These are phyloP conservation scores for Plectosphaerella cucumerina DNA, from an alignment of 2,329 filamentous ascomycete species.

Conservation along the genomic window DNA sequence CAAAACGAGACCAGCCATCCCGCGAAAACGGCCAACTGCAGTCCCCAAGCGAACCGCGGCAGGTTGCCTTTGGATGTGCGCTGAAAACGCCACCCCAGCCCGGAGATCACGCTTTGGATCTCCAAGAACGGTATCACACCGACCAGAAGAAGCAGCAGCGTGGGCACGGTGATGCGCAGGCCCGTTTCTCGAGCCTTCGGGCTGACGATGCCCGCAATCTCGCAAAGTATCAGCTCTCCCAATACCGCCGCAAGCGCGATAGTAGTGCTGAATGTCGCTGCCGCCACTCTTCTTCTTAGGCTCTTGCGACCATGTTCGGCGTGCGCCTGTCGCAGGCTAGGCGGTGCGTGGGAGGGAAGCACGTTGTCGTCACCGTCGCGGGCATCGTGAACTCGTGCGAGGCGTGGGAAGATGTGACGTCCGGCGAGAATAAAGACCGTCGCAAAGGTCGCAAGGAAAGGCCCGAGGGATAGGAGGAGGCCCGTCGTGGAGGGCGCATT, in stretches of 20 bases:
- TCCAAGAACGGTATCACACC: slow-evolving; percentile 75
- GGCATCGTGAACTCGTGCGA: slow-evolving; percentile 51
- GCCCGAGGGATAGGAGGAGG: slow-evolving; percentile 57
- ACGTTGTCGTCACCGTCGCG: slow-evolving; percentile 58
- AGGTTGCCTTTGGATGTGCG: slow-evolving; percentile 51
- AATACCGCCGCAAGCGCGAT: slow-evolving; percentile 74
- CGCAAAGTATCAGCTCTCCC: slow-evolving; percentile 76
- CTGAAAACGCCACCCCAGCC: slow-evolving; percentile 59
- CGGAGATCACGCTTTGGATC: slow-evolving; percentile 59
- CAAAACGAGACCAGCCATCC: slow-evolving; percentile 73
- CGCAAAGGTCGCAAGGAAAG: slow-evolving; percentile 68
- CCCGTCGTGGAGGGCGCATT: slow-evolving; percentile 33
- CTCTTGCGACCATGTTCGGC: slow-evolving; percentile 53
- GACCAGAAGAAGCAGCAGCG: slow-evolving; percentile 68
- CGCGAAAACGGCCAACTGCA: slow-evolving; percentile 59
- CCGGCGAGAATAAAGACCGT: slow-evolving; percentile 59
- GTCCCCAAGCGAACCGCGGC: slow-evolving; percentile 58
- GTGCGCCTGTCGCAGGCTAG: slow-evolving; percentile 53
- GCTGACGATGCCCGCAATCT: slow-evolving; percentile 74
- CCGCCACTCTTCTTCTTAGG: slow-evolving; percentile 46
- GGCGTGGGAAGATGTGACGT: slow-evolving; percentile 67
- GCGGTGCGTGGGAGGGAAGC: slow-evolving; percentile 58
- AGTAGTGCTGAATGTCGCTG: slow-evolving; percentile 69
- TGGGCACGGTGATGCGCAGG: slow-evolving; percentile 64
- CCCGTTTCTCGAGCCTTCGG: slow-evolving; percentile 63